Evolutionary conservation across 1,284 basidiomycete genomes (phyloP), one percentile per base, ranked within the genome.

Genomic region (Cryptococcus sp.): DNA sequence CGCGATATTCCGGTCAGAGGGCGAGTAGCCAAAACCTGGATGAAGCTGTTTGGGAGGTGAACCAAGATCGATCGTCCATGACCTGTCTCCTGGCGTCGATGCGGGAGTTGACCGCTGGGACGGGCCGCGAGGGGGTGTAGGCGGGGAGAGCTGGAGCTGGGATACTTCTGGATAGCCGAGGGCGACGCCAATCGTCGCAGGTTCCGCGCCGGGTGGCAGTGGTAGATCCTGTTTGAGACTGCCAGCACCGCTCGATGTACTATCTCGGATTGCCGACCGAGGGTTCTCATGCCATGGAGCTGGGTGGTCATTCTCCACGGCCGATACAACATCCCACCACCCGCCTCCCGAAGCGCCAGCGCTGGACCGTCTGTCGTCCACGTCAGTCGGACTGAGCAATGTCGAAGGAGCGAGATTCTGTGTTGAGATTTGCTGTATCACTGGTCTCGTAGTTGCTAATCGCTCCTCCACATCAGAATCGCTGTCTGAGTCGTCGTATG

Each of bases 271-370:
- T 38, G 48, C 59, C 20, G 51, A 22, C 0, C 50, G 47, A 27
- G 41, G 19, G n/a, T 48, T 46, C 2, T 65, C 57, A 19, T 61
- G 51, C 66, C 65, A 67, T 2, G 68, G 67, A 5, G 59, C 62
- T 7, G 60, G 57, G 23, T 54, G 41, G 16, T 64, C 59, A 5
- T 50, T 48, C 16, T 65, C 58, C 11, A 72, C 64, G 6, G 69
- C 70, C 1, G 71, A 73, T 6, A 75, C 65, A 3, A 75, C 65
- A 62, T 75, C 71, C 71, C 71, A 73, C 71, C 71, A 72, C 1
- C 71, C 73, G 7, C 64, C 62, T 5, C 54, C 53, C 17, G 55
- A 49, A 6, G 16, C 56, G n/a, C 53, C 50, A 7, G 54, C 53
- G 42, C 59, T 59, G 13, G 57, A 48, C 7, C 46, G 49, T 25